Percentiles rank a stretch among this genome's conserved stretches.
phyloP scores from a whole-genome alignment of 768 basidiomycete genomes.

The Trametes cubensis region DNA sequence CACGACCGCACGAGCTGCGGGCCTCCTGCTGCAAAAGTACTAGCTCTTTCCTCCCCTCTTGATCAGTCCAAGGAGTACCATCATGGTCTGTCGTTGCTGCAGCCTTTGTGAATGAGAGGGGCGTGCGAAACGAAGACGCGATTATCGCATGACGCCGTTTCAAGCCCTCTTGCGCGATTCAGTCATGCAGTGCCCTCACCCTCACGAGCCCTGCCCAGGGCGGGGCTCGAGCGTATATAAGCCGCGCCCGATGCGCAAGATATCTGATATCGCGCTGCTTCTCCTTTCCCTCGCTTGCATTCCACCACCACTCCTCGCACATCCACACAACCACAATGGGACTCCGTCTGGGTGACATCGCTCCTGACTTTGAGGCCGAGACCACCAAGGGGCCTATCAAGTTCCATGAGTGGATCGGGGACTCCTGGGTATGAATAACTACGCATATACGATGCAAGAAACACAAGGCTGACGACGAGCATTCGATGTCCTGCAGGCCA shows the following conservation, averaged over 20 bases:
- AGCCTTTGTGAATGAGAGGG: conserved; percentile 3
- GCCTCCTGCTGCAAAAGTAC: conserved; percentile 8
- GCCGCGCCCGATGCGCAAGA: conserved; percentile 8
- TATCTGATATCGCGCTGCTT: conserved; percentile 11
- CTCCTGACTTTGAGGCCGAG: conserved; percentile 89
- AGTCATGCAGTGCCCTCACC: conserved; percentile 10
- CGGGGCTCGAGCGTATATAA: conserved; percentile 26
- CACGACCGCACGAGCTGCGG: not conserved
- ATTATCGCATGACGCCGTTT: conserved; percentile 38
- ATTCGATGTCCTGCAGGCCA: conserved; percentile 46
- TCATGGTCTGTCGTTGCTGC: not conserved
- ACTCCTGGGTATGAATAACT: conserved; percentile 70
- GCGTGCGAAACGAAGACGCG: conserved; percentile 69
- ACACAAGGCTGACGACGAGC: not conserved
- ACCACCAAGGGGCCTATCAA: conserved; percentile 87
- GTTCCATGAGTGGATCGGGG: conserved; percentile 91
- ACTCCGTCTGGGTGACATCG: conserved; percentile 83
- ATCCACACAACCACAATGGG: conserved; percentile 27
- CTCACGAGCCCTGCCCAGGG: not conserved
- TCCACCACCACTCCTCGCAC: not conserved
- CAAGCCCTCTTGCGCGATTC: conserved; percentile 18
- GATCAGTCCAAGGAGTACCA: not conserved
- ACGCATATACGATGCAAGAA: not conserved
- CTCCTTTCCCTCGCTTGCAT: not conserved
- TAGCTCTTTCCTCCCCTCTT: not conserved